Evolutionary conservation across 2,329 filamentous ascomycete genomes (phyloP).

Genomic region (Chrysoporthe cubensis): DNA sequence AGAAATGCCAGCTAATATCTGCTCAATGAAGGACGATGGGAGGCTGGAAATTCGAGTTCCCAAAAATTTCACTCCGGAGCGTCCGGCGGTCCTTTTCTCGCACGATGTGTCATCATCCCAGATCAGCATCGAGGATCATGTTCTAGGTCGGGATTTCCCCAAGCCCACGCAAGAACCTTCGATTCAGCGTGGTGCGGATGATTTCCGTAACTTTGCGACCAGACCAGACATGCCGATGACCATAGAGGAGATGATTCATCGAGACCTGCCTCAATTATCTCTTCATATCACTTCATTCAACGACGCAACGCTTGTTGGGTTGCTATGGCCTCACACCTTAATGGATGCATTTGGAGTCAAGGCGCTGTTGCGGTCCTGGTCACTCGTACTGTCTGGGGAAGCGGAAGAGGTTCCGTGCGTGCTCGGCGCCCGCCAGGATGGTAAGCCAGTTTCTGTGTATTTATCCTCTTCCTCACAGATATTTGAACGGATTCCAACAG

Average conservation of each 20-base stretch:
- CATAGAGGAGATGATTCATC: constrained; percentile 43
- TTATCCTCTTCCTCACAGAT: neutral
- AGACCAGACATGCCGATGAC: constrained; percentile 33
- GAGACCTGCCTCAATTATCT: constrained; percentile 49
- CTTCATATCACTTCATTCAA: constrained; percentile 52
- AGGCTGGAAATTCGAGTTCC: neutral
- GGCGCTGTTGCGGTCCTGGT: constrained; percentile 50
- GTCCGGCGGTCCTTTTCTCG: constrained; percentile 42
- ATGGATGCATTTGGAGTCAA: constrained; percentile 49
- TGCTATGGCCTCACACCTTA: constrained; percentile 51
- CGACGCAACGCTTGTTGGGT: constrained; percentile 51
- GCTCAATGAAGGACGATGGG: neutral
- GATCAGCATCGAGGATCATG: constrained; percentile 43
- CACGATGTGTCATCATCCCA: constrained; percentile 31
- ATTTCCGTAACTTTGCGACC: constrained; percentile 34
- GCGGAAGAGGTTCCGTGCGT: constrained; percentile 42
- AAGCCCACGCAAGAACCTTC: constrained; percentile 34
- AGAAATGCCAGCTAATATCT: neutral
- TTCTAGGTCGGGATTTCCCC: constrained; percentile 31
- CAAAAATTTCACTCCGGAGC: constrained; percentile 36
- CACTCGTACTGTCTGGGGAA: constrained; percentile 44
- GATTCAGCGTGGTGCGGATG: constrained; percentile 33
- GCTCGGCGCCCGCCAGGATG: neutral
- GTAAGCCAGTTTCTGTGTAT: neutral
- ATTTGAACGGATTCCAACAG: neutral